These are phyloP conservation scores for Psilocybe cyanescens DNA, from an alignment of 768 basidiomycete genomes.

Conservation along the genomic window DNA sequence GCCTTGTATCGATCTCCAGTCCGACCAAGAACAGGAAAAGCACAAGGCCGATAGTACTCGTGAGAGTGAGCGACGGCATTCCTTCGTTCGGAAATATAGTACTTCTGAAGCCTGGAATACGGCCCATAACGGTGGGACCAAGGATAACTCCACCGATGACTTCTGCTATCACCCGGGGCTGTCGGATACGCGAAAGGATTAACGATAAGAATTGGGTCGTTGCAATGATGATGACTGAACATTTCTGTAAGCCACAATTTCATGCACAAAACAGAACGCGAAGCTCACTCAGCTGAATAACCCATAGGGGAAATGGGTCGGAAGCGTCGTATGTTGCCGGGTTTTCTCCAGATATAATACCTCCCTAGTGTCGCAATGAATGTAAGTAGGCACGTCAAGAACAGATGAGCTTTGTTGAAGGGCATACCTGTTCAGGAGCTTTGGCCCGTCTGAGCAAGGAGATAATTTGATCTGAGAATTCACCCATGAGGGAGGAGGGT, in stretches of 20 bases:
- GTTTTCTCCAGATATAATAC: constrained; percentile 75
- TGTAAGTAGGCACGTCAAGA: not conserved
- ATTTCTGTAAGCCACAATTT: not conserved
- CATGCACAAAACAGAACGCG: not conserved
- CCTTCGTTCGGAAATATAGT: constrained; percentile 59
- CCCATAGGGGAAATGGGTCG: constrained; percentile 80
- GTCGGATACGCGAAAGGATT: constrained; percentile 68
- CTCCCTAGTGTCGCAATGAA: constrained; percentile 45
- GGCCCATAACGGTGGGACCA: constrained; percentile 78
- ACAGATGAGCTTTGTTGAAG: not conserved
- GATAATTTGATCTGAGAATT: constrained; percentile 42
- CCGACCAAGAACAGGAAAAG: constrained; percentile 86
- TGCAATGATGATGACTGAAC: constrained; percentile 74
- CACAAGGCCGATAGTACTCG: constrained; percentile 75
- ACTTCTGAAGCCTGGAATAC: constrained; percentile 70
- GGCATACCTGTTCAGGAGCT: constrained; percentile 53
- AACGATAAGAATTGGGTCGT: constrained; percentile 78
- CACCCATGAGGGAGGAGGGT: constrained; percentile 44
- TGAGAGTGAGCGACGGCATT: constrained; percentile 66
- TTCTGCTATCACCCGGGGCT: constrained; percentile 92
- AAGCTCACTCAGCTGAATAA: constrained; percentile 70
- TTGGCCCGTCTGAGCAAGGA: constrained; percentile 32
- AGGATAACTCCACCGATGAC: constrained; percentile 90
- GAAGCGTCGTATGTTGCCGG: constrained; percentile 60
- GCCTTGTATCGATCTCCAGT: constrained; percentile 76